phyloP scores from a whole-genome alignment of 2,329 filamentous ascomycete genomes.

The Amylocarpus encephaloides region DNA sequence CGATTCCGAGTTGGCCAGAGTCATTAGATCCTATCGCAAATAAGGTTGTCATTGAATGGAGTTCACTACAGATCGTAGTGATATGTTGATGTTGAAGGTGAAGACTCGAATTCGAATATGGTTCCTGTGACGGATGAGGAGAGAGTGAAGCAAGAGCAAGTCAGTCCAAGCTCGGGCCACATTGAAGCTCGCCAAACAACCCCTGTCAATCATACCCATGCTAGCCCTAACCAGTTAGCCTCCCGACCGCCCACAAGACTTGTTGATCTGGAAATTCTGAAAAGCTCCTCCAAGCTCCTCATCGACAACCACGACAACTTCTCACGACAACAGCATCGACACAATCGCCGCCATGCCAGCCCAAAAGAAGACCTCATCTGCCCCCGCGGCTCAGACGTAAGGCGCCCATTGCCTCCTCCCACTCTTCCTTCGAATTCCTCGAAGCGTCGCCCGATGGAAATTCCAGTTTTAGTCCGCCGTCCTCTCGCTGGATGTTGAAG shows the following conservation, averaged over 20 bases:
- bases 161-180: too few relatives aligned
- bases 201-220: too few relatives aligned
- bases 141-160: too few relatives aligned
- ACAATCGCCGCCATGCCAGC: slow-evolving; percentile 48
- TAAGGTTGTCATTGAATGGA: slow-evolving; percentile 41
- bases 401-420: slow-evolving; percentile 8
- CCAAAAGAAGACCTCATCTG: slow-evolving; percentile 28
- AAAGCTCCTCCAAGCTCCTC: neutral
- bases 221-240: too few relatives aligned
- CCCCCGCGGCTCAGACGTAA: slow-evolving; percentile 24
- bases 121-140: too few relatives aligned
- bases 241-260: neutral
- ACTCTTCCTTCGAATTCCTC: neutral
- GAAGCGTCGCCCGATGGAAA: slow-evolving; percentile 23
- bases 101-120: too few relatives aligned
- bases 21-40: slow-evolving; percentile 73
- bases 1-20: slow-evolving; percentile 67
- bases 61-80: too few relatives aligned
- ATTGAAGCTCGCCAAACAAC: too few relatives aligned
- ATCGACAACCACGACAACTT: slow-evolving; percentile 8
- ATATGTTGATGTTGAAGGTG: too few relatives aligned
- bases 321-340: slow-evolving; percentile 33
- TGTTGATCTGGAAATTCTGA: neutral
- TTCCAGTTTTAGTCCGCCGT: slow-evolving; percentile 62
- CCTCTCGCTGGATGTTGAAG: slow-evolving; percentile 61